Conservation (phyloP, 1,284 basidiomycete genomes). For the Ceratobasidium papillatum region DNA sequence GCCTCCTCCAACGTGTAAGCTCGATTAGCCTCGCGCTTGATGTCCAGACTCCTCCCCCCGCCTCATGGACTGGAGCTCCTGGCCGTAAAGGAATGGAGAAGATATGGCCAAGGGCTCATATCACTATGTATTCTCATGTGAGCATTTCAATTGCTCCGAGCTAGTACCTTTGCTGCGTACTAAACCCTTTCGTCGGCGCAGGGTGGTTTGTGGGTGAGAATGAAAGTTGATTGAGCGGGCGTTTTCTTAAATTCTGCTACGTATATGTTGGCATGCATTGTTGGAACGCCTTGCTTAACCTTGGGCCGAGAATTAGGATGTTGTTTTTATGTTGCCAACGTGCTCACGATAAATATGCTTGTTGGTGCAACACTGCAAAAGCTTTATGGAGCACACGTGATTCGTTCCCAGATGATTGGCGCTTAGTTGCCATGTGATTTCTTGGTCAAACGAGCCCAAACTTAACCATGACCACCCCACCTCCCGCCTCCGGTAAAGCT, state of each 20-base stretch:
- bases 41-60: conserved; percentile 54
- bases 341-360: no score
- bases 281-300: no score
- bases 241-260: neutral
- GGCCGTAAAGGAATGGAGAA: conserved; percentile 56
- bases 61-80: conserved; percentile 50
- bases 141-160: conserved; percentile 22
- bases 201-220: conserved; percentile 51
- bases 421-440: neutral
- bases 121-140: conserved; percentile 60
- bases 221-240: conserved; percentile 32
- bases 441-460: neutral
- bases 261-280: neutral
- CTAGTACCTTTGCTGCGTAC: neutral
- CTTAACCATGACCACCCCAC: conserved; percentile 33
- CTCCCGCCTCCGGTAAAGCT: conserved; percentile 18
- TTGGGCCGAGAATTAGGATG: no score
- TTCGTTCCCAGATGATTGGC: neutral
- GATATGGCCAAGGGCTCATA: conserved; percentile 52
- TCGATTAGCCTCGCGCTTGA: conserved; percentile 57
- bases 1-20: conserved; percentile 60
- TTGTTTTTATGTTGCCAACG: no score
- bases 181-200: conserved; percentile 32
- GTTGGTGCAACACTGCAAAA: no score
- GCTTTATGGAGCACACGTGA: no score